Base-by-base conservation (phyloP, 1,284 basidiomycete genomes). In the Heterobasidion irregulare region DNA sequence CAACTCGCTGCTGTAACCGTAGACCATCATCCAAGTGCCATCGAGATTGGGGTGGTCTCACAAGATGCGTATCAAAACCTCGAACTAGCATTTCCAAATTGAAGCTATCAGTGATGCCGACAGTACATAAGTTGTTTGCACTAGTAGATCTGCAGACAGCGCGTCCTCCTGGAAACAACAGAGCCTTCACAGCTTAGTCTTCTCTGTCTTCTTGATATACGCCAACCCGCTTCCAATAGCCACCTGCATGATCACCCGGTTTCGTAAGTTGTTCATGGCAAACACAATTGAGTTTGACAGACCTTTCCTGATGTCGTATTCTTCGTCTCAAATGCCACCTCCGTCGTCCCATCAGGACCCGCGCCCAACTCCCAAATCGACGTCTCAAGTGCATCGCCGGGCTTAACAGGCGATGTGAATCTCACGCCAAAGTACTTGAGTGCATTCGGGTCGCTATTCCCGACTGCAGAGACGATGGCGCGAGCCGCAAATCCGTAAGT, bases 371-470 rank as follows among this genome's bases (percentile, higher is more conserved):
- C 85, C 90, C 90, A 92, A 45, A 84, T 79, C 38, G 77, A 74
- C 2, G 88, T 92, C 75, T 92, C 86, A 38, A 93, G 77, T 50
- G 75, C 76, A 64, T 90, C 88, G 0, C 89, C 90, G 12, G 89
- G 89, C 66, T 80, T 83, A 9, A 92, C 89, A 36, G 90, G 89
- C 2, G 85, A 77, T 0, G 89, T 90, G 73, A 93, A 93, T 38
- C 86, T 75, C 41, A 78, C 83, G 7, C 84, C 83, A 62, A 87
- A 86, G 63, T 81, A 76, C 58, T 76, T 81, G 57, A 93, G 72
- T 6, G 83, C 73, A 1, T 71, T 72, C 0, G 85, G 76, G 60
- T 88, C 78, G 44, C 77, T 77, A 1, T 74, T 76, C 0, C 79
- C 86, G 19, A 85, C 74, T 5, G 76, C 75, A 52, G 78, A 75